Evolutionary conservation across 495 filamentous ascomycete genomes (phyloP), one percentile per base, ranked within the genome.

Genomic region (Daldinia childiae): DNA sequence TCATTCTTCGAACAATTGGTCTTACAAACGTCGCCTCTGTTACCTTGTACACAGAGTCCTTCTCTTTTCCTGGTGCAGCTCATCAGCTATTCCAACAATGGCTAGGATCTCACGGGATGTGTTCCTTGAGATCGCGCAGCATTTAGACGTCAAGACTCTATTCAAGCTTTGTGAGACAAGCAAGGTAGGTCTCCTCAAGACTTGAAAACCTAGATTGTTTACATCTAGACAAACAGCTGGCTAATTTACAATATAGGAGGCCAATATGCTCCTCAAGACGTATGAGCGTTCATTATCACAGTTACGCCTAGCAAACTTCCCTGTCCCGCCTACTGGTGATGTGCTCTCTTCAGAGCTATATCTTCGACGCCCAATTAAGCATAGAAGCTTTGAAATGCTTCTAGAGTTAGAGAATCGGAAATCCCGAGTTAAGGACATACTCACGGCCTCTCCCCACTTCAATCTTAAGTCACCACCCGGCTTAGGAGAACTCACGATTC

Each of bases 381-480:
- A 73, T 1, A 58, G 58, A 19, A 72, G 51, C 3, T 79, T 73
- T 21, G 8, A 39, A 2, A 66, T 79, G 58, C 29, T 71, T 1
- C 29, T 39, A 21, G 80, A 82, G 29, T 41, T 79, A 3, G 73
- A 79, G 19, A 55, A 38, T 8, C 76, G 80, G 2, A 19, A 66
- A 2, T 34, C 12, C 14, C 68, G 74, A 1, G 63, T 73, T 39
- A 60, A 74, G 7, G 19, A 36, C 3, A 51, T 82, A 12, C 56
- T 79, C 34, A 24, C 17, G 0, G 27, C 48, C 6, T 45, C 45
- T 36, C 29, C 12, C 0, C 51, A 14, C 21, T 26, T 64, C 39
- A 43, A 48, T 15, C 26, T 72, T 6, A 7, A 39, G 1, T 14
- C 21, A 0, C 36, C 57, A 0, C 50, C 39, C 8, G 17, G 30